Evolutionary conservation across 2,329 filamentous ascomycete genomes (phyloP).

Genomic region (Didymella pinodella): DNA sequence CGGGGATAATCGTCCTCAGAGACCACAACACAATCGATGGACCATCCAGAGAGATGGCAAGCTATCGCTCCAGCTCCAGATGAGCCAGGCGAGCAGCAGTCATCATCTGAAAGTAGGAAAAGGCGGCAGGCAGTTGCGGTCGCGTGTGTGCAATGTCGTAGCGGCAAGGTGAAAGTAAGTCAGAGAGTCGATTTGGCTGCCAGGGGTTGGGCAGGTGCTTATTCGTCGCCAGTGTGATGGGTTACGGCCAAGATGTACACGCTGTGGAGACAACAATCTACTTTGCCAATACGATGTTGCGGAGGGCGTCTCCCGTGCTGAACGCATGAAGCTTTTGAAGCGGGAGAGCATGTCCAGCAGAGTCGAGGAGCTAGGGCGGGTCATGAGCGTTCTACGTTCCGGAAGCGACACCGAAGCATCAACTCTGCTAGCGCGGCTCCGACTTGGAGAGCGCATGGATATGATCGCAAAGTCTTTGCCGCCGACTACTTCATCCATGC

Average conservation of each 20-base stretch:
- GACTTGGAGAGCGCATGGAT: slow-evolving; percentile 32
- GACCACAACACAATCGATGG: slow-evolving; percentile 24
- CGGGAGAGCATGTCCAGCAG: slow-evolving; percentile 29
- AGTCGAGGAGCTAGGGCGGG: slow-evolving; percentile 34
- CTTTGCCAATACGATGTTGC: slow-evolving; percentile 37
- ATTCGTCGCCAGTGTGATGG: slow-evolving; percentile 32
- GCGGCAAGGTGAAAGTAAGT: slow-evolving; percentile 38
- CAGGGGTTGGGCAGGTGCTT: slow-evolving; percentile 2
- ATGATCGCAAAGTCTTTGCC: slow-evolving; percentile 32
- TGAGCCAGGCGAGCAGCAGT: slow-evolving; percentile 32
- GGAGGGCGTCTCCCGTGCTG: slow-evolving; percentile 35
- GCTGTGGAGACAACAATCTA: slow-evolving; percentile 31
- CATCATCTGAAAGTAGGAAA: slow-evolving; percentile 28
- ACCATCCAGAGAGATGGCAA: slow-evolving; percentile 34
- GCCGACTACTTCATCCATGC: slow-evolving; percentile 14
- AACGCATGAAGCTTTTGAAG: slow-evolving; percentile 38
- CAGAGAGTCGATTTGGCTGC: background rate
- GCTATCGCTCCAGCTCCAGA: slow-evolving; percentile 36
- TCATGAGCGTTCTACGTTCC: slow-evolving; percentile 30
- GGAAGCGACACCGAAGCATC: slow-evolving; percentile 33
- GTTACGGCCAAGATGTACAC: slow-evolving; percentile 30
- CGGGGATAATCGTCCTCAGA: slow-evolving; percentile 9
- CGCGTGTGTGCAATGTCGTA: slow-evolving; percentile 36
- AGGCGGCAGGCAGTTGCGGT: slow-evolving; percentile 34
- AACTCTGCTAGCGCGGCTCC: slow-evolving; percentile 28